Conservation (phyloP, 345 rosid genomes). For the Lagerstroemia speciosa region DNA sequence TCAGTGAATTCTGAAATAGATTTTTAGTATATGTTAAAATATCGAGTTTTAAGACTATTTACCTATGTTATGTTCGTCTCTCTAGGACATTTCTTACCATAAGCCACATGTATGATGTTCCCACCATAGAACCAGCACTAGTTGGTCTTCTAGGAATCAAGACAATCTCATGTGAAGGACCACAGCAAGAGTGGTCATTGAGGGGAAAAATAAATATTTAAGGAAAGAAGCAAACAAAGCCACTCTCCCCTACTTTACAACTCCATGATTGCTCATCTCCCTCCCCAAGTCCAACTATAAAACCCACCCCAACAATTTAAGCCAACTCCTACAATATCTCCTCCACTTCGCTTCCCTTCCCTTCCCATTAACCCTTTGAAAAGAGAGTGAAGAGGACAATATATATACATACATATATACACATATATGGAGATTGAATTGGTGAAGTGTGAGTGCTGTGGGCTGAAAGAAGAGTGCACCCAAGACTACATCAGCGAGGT, state of each 20-base stretch:
- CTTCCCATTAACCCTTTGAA: not conserved
- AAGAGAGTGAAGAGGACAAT: not conserved
- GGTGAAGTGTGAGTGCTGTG: slow-evolving; percentile 86
- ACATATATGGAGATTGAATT: slow-evolving; percentile 76
- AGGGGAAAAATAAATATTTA: too few relatives aligned
- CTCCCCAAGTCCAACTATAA: slow-evolving; percentile 26
- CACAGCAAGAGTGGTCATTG: not conserved
- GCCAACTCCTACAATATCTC: too few relatives aligned
- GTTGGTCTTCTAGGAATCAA: not conserved
- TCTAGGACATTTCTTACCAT: not conserved
- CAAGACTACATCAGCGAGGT: slow-evolving; percentile 63
- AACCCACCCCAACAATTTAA: not conserved
- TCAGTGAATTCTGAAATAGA: too few relatives aligned
- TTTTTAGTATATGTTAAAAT: too few relatives aligned
- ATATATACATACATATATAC: not conserved
- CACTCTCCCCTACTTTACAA: not conserved
- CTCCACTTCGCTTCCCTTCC: not conserved
- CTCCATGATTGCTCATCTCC: slow-evolving; percentile 4
- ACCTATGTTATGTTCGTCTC: too few relatives aligned
- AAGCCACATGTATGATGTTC: not conserved
- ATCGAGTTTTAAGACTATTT: too few relatives aligned
- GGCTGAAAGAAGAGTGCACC: slow-evolving; percentile 86
- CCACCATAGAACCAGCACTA: not conserved
- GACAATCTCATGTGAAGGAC: slow-evolving; percentile 7
- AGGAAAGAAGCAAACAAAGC: too few relatives aligned